Conservation (phyloP, 768 basidiomycete species). For the Podaxis sp. region DNA sequence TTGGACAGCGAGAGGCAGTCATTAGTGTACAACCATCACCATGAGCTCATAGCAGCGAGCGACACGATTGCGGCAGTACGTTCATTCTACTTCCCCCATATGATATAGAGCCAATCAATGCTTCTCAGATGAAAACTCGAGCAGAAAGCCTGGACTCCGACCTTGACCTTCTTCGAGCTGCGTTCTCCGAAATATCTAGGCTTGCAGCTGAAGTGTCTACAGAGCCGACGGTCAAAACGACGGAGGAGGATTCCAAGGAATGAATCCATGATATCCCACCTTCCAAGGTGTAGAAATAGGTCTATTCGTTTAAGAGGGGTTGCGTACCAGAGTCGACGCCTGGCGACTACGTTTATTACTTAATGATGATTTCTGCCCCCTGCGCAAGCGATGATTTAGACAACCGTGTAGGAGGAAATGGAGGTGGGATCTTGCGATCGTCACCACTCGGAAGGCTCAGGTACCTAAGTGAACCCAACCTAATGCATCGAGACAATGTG, state of each 20-base stretch:
- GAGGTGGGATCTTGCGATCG: too few relatives aligned
- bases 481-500: not conserved
- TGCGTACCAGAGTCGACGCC: too few relatives aligned
- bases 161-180: conserved; percentile 72
- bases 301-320: too few relatives aligned
- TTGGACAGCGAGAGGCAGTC: conserved; percentile 87
- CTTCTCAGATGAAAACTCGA: conserved; percentile 73
- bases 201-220: conserved; percentile 63
- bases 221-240: conserved; percentile 24
- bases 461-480: too few relatives aligned
- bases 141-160: conserved; percentile 84
- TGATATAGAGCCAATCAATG: not conserved
- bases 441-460: too few relatives aligned
- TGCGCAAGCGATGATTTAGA: too few relatives aligned
- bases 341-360: too few relatives aligned
- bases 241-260: not conserved
- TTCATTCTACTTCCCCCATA: not conserved
- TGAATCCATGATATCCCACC: not conserved
- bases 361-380: too few relatives aligned
- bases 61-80: conserved; percentile 85
- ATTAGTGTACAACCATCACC: conserved; percentile 92
- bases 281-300: too few relatives aligned
- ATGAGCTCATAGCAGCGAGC: conserved; percentile 90
- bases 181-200: conserved; percentile 85
- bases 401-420: too few relatives aligned